Percentiles rank a stretch among this genome's conserved stretches.
Conservation (phyloP, 73 alveolate species). For the Symbiodinium pilosum region DNA sequence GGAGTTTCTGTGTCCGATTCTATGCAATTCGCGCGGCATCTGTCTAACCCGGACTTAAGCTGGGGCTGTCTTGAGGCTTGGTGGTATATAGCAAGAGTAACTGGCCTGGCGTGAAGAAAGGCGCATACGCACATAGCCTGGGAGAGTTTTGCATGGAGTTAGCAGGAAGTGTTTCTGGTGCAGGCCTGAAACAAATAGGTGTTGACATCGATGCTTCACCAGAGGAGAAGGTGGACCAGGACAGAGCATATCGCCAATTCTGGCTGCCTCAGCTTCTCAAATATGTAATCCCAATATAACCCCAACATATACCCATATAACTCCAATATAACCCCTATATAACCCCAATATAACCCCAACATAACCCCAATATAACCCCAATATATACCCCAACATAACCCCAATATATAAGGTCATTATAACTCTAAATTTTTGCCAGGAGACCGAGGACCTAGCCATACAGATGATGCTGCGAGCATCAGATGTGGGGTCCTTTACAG, state of each 20-base stretch:
- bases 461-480: constrained; percentile 92
- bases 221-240: constrained; percentile 74
- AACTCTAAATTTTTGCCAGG: constrained; percentile 16
- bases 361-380: too few species aligned
- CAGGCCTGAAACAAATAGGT: constrained; percentile 42
- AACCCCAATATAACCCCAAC: too few species aligned
- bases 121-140: not conserved
- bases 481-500: constrained; percentile 56
- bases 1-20: constrained; percentile 47
- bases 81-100: constrained; percentile 81
- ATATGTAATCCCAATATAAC: too few species aligned
- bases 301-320: too few species aligned
- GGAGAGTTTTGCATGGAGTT: not conserved
- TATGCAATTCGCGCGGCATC: too few species aligned
- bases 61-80: constrained; percentile 2
- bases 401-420: too few species aligned
- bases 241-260: too few species aligned
- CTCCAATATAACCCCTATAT: too few species aligned
- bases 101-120: constrained; percentile 59
- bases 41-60: too few species aligned
- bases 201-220: not conserved
- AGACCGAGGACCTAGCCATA: constrained; percentile 67
- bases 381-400: too few species aligned
- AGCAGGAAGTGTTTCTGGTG: not conserved
- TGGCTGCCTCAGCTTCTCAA: too few species aligned